Evolutionary conservation across 768 basidiomycete genomes (phyloP), one percentile per base, ranked within the genome.

Genomic region (Phaffia australis): DNA sequence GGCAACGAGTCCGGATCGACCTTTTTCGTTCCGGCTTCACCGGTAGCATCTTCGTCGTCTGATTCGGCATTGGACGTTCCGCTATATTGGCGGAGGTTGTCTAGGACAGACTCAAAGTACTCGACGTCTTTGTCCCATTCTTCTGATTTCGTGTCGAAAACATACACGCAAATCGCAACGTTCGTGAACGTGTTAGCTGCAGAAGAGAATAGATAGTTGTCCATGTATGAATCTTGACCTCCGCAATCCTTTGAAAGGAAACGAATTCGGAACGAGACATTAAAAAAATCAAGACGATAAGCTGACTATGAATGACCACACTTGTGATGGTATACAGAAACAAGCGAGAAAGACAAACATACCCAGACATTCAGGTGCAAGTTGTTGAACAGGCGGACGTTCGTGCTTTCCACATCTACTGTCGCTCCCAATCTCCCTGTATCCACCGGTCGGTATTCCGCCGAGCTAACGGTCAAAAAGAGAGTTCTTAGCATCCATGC

Each of bases 161-260:
- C 95, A 78, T 99, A 99, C 72, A 99, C 98, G 78, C 98, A 83
- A 66, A 98, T 89, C 30, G 89, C 91, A 65, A 97, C 95, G 73
- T 97, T 89, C 72, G 88, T 85, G 79, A 99, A 99, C 71, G 97
- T 94, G 46, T 87, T 92, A n/a, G 86, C 81, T 68, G 89, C 86
- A 75, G 97, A 91, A 0, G 87, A 83, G 47, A 87, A 86, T 66
- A 99, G 86, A 77, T 97, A 98, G 32, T 88, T 87, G 77, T 97
- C 93, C 85, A 98, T 92, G 80, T 95, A 98, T 18, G 91, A 84
- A 75, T 95, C 91, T 77, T 99, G 95, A 9, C 95, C 95, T 52
- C 94, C 95, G 71, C 95, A 97, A 77, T 99, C 95, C 94, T 94
- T 97, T 6, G 97, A 54, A 11, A 42, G 35, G 11, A 11, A 42